Evolutionary conservation across 495 filamentous ascomycete species (phyloP), one percentile per base, ranked within the genome.

Genomic region (Aspergillus campestris): DNA sequence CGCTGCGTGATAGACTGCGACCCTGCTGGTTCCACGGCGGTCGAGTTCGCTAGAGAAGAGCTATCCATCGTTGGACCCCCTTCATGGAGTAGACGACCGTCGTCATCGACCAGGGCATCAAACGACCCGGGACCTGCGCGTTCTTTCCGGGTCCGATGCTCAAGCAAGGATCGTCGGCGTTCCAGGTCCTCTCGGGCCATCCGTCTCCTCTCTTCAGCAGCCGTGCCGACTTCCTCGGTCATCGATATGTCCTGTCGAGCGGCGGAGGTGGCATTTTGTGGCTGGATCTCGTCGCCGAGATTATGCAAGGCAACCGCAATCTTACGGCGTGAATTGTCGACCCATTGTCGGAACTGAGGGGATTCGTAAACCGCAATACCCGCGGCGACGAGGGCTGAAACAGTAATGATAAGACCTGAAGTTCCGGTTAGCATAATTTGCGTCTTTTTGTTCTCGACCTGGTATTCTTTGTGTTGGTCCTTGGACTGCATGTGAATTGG

Each of bases 301-400:
- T 75, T 75, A 56, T 90, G 83, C 24, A 94, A 65, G 11, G 86
- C 86, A 47, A 87, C 61, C 31, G 86, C 86, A 47, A 92, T 80
- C 53, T 85, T 86, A 30, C 87, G 80, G 38, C 88, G 83, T 39
- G 85, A 80, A 50, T 81, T 79, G 45, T 84, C 76, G 40, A 89
- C 74, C 70, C 84, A 84, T 66, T 82, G 77, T 55, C 84, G 80
- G 37, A 92, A 73, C 62, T 91, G 82, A 9, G 86, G 87, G 14
- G 79, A 86, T 59, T 92, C 86, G 64, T 94, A 94, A 44, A 91
- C 73, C 32, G 87, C 88, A 43, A 92, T 80, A 6, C 87, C 86
- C 34, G 87, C 86, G 47, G 86, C 87, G 27, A 88, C 80, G 31
- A 87, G 75, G 15, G 89, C 78, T 34, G 83, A 78, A 10, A 87